A percentile compares a stretch with the other conserved stretches of the same genome.
Evolutionary conservation across 1,284 basidiomycete genomes (phyloP).

Genomic region (Sanghuangporus weigelae): DNA sequence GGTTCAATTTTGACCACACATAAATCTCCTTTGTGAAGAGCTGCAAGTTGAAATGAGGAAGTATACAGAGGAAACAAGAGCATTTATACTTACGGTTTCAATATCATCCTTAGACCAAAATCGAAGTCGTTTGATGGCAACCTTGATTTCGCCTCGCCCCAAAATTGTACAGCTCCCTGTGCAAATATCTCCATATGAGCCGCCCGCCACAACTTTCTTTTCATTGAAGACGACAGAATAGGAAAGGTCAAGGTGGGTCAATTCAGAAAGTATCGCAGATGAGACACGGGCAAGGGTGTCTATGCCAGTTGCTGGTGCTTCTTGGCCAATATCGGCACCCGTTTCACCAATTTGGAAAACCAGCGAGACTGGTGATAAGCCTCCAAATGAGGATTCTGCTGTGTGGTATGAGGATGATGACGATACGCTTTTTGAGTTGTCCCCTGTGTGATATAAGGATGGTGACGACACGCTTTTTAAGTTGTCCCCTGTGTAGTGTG

Average conservation of each 20-base stretch:
- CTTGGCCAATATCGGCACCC: no score
- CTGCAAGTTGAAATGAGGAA: background rate
- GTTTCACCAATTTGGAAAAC: no score
- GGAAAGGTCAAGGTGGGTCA: background rate
- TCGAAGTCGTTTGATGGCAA: conserved; percentile 9
- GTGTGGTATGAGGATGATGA: no score
- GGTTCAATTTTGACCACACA: conserved; percentile 11
- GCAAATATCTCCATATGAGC: background rate
- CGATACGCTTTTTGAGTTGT: no score
- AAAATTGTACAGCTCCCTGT: background rate
- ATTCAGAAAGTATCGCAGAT: background rate
- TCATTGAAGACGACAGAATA: background rate
- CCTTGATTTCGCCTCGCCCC: background rate
- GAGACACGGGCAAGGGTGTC: no score
- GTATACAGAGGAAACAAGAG: no score
- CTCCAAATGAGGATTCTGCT: no score
- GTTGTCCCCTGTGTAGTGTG: no score
- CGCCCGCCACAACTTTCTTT: background rate
- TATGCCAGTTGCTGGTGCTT: no score
- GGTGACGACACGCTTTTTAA: no score
- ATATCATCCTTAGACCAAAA: background rate
- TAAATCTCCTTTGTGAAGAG: conserved; percentile 5
- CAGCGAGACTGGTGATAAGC: no score
- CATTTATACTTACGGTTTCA: background rate
- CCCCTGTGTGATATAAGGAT: no score